These are phyloP conservation scores for Acanthamoeba lenticulata DNA, from an alignment of 208 protist species.

Conservation along the genomic window DNA sequence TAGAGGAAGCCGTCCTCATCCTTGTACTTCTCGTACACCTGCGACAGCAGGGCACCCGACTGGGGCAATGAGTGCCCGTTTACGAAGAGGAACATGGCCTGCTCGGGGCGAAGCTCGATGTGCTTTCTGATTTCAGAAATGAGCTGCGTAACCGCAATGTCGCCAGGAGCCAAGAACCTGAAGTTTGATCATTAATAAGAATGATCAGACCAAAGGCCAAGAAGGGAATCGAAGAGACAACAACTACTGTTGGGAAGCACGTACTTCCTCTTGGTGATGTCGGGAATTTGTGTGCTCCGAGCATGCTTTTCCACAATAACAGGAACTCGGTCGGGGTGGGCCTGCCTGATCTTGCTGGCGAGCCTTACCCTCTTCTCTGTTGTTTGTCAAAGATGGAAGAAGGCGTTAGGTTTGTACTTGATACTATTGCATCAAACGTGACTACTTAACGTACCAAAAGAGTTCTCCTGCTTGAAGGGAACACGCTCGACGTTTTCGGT, in stretches of 20 bases:
- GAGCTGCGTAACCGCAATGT: conserved; percentile 37
- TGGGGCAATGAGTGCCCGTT: conserved; percentile 82
- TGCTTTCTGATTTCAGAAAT: conserved; percentile 44
- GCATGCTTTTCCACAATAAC: conserved; percentile 77
- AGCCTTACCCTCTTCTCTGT: conserved; percentile 20
- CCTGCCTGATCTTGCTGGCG: neutral
- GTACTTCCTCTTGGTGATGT: conserved; percentile 86
- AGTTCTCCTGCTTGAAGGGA: conserved; percentile 61
- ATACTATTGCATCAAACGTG: neutral
- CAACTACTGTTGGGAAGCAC: conserved; percentile 78
- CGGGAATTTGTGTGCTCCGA: conserved; percentile 83
- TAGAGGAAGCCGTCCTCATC: conserved; percentile 69
- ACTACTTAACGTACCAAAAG: conserved; percentile 43
- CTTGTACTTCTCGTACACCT: conserved; percentile 69
- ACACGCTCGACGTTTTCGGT: neutral
- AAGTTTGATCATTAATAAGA: neutral
- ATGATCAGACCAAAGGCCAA: conserved; percentile 71
- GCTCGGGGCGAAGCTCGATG: conserved; percentile 80
- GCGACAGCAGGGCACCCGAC: conserved; percentile 75
- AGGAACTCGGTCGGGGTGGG: conserved; percentile 25
- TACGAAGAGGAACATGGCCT: conserved; percentile 85
- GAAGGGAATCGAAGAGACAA: conserved; percentile 82
- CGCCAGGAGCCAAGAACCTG: conserved; percentile 53
- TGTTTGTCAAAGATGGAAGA: neutral
- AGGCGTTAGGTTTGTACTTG: neutral